Conservation (phyloP, 108 stramenopile species). For the Cyclotella choctawhatcheeana region DNA sequence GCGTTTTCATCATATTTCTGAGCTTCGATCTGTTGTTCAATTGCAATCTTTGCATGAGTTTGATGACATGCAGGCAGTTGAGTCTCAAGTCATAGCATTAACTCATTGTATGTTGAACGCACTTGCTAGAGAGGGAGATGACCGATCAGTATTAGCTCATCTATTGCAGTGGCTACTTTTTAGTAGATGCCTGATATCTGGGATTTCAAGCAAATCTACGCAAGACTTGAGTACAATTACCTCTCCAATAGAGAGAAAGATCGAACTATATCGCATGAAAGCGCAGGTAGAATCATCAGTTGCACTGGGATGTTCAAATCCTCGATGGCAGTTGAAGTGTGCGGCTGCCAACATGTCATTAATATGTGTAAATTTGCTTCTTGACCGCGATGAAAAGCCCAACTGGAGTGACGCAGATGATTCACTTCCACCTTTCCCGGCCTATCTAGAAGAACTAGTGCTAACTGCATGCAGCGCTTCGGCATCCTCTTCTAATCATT, state of each 20-base stretch:
- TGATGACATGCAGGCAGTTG: slow-evolving; percentile 38
- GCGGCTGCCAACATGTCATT: slow-evolving; percentile 52
- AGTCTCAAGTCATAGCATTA: slow-evolving; percentile 26
- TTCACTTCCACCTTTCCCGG: too few relatives aligned
- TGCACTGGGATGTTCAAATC: slow-evolving; percentile 44
- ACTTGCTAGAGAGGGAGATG: slow-evolving; percentile 36
- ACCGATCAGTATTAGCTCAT: slow-evolving; percentile 31
- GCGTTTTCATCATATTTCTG: slow-evolving; percentile 43
- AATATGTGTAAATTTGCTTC: slow-evolving; percentile 48
- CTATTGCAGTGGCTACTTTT: slow-evolving; percentile 65
- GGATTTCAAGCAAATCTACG: slow-evolving; percentile 18
- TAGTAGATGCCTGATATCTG: slow-evolving; percentile 54
- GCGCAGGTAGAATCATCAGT: slow-evolving; percentile 43
- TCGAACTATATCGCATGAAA: slow-evolving; percentile 36
- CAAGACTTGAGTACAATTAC: slow-evolving; percentile 11
- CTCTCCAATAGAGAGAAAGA: slow-evolving; percentile 42
- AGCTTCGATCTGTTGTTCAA: slow-evolving; percentile 38
- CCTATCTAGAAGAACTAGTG: slow-evolving; percentile 60
- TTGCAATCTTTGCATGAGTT: slow-evolving; percentile 23
- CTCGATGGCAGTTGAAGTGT: slow-evolving; percentile 72
- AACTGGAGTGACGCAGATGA: slow-evolving; percentile 32
- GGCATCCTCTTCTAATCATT: slow-evolving; percentile 75
- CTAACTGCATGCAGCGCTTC: slow-evolving; percentile 65
- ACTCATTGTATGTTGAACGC: slow-evolving; percentile 26
- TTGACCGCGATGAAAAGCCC: slow-evolving; percentile 24